Conservation (phyloP, 1,139 yeast species). For the Nakaseomyces bracarensis region DNA sequence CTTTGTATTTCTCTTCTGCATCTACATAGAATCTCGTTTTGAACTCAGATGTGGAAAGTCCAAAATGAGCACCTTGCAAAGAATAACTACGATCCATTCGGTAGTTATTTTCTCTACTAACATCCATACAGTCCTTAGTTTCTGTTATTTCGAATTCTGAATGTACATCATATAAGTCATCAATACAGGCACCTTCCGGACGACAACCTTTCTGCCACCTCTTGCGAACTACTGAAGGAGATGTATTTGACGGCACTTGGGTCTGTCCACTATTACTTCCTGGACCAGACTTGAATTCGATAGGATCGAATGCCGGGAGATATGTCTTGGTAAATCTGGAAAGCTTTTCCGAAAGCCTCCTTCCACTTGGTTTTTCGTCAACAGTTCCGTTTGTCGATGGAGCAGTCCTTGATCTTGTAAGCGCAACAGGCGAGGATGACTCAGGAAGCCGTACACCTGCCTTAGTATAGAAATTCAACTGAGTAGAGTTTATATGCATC, state of each 20-base stretch:
- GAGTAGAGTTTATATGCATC: constrained; percentile 66
- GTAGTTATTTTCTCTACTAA: constrained; percentile 2
- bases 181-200: background rate
- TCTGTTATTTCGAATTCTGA: background rate
- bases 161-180: constrained; percentile 1
- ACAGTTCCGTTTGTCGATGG: constrained; percentile 11
- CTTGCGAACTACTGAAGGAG: background rate
- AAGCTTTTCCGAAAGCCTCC: background rate
- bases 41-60: constrained; percentile 54
- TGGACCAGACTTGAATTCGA: constrained; percentile 1
- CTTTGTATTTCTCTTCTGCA: constrained; percentile 7
- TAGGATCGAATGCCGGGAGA: constrained; percentile 2
- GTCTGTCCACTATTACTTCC: too few relatives aligned
- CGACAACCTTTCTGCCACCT: background rate
- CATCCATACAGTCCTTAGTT: constrained; percentile 4
- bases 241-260: background rate
- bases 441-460: constrained; percentile 2
- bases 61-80: constrained; percentile 57
- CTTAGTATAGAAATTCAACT: constrained; percentile 48
- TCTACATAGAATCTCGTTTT: constrained; percentile 36
- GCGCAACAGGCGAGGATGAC: constrained; percentile 19
- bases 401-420: constrained; percentile 18
- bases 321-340: background rate
- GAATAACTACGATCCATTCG: constrained; percentile 49
- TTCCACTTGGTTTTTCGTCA: constrained; percentile 10